phyloP scores from a whole-genome alignment of 768 basidiomycete genomes.

The Boletus fagicola region DNA sequence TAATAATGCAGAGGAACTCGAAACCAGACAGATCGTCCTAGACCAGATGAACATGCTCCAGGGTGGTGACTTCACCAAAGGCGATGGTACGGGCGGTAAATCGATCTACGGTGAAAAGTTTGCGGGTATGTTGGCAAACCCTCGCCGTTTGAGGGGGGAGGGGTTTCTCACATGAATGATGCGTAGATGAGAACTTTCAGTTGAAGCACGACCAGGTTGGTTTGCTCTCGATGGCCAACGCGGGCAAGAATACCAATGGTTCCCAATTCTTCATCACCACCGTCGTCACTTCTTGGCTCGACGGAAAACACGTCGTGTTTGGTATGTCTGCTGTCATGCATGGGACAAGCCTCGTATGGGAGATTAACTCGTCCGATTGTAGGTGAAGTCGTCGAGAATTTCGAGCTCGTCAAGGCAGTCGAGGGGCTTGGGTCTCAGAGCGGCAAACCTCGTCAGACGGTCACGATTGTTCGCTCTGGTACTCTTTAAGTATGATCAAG shows the following conservation, averaged over 20 bases:
- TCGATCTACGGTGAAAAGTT: conserved; percentile 76
- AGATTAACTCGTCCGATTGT: background rate
- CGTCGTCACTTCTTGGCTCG: conserved; percentile 45
- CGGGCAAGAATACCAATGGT: conserved; percentile 60
- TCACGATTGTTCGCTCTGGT: conserved; percentile 3
- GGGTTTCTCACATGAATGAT: conserved; percentile 24
- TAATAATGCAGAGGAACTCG: too few species aligned
- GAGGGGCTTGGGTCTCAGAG: background rate
- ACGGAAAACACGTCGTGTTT: conserved; percentile 17
- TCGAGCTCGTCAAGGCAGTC: background rate
- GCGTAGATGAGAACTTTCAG: conserved; percentile 78
- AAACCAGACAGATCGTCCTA: too few species aligned
- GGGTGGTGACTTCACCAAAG: conserved; percentile 79
- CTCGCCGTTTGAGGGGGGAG: too few species aligned
- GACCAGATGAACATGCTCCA: too few species aligned
- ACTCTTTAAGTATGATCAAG: background rate
- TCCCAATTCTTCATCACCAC: conserved; percentile 87
- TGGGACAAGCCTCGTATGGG: background rate
- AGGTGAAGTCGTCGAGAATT: conserved; percentile 10
- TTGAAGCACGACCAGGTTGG: conserved; percentile 70
- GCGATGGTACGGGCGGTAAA: conserved; percentile 76
- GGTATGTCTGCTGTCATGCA: conserved; percentile 3
- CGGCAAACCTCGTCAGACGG: background rate
- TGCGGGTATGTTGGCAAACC: conserved; percentile 46
- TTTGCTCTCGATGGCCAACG: conserved; percentile 76